A percentile compares a stretch with the other conserved stretches of the same genome.
phyloP scores from a whole-genome alignment of 2,329 filamentous ascomycete genomes.

The Lasiodiplodia citricola region DNA sequence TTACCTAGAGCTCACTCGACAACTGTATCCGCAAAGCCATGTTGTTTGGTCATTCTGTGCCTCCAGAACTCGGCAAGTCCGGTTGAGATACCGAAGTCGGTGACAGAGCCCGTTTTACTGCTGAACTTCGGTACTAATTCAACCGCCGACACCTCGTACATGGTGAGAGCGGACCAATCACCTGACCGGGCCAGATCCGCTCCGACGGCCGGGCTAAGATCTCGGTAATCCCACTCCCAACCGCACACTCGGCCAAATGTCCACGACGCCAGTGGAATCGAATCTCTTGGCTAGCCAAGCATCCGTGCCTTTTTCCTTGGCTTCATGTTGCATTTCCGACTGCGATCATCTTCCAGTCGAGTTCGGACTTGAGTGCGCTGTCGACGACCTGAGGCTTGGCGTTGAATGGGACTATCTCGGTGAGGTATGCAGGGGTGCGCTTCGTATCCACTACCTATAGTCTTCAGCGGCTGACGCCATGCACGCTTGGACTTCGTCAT shows the following conservation, averaged over 20 bases:
- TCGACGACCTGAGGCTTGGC: no score
- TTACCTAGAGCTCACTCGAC: background rate
- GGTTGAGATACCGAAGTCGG: background rate
- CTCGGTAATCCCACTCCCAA: background rate
- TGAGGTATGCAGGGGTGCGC: no score
- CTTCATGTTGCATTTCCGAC: no score
- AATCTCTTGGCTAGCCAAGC: no score
- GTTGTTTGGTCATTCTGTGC: background rate
- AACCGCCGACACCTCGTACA: constrained; percentile 2
- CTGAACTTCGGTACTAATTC: background rate
- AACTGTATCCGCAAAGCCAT: background rate
- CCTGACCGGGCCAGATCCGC: constrained; percentile 7
- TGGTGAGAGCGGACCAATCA: background rate
- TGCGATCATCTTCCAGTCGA: no score
- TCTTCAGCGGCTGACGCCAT: background rate
- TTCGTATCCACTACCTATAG: no score
- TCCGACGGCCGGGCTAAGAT: background rate
- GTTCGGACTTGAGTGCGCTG: no score
- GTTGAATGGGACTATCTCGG: no score
- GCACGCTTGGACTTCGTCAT: background rate
- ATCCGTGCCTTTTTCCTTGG: no score
- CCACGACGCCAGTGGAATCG: no score
- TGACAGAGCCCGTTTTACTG: background rate
- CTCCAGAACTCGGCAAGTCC: background rate
- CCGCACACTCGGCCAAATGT: no score